phyloP scores from a whole-genome alignment of 306 rosid genomes.

The Fragaria iinumae region DNA sequence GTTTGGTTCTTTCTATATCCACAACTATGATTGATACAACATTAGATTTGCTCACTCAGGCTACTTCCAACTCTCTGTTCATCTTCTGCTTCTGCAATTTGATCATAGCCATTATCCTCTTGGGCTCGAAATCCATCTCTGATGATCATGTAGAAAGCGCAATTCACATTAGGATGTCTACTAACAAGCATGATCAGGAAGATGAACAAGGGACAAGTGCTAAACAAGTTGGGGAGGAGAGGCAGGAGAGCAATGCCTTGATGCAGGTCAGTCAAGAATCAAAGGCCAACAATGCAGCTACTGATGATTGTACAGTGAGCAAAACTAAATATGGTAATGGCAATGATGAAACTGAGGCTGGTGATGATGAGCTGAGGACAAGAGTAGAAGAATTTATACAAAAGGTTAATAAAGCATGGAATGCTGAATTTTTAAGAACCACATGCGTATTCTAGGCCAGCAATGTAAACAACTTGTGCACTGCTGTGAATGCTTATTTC shows the following conservation, averaged over 20 bases:
- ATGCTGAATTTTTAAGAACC: constrained; percentile 41
- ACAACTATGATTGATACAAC: constrained; percentile 45
- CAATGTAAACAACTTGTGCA: neutral
- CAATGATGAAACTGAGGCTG: constrained; percentile 25
- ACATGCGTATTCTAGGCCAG: constrained; percentile 17
- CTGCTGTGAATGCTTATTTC: neutral
- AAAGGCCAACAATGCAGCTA: constrained; percentile 6
- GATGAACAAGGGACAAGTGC: constrained; percentile 10
- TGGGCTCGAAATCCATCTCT: constrained; percentile 38
- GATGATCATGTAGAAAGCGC: constrained; percentile 23
- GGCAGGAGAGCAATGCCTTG: constrained; percentile 14
- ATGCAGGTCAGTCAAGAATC: constrained; percentile 25
- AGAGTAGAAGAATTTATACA: constrained; percentile 63
- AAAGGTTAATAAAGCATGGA: constrained; percentile 58
- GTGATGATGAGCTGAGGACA: constrained; percentile 47
- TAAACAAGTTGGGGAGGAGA: neutral
- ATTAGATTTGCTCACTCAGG: constrained; percentile 45
- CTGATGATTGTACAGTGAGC: neutral
- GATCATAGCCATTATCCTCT: constrained; percentile 49
- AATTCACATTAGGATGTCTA: neutral
- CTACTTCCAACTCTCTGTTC: constrained; percentile 55
- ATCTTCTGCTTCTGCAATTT: constrained; percentile 65
- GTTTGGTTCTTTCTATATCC: constrained; percentile 3
- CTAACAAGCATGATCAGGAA: neutral
- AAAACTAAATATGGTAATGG: constrained; percentile 13